Evolutionary conservation across 2,329 filamentous ascomycete genomes (phyloP).

Genomic region (Fonsecaea nubica): DNA sequence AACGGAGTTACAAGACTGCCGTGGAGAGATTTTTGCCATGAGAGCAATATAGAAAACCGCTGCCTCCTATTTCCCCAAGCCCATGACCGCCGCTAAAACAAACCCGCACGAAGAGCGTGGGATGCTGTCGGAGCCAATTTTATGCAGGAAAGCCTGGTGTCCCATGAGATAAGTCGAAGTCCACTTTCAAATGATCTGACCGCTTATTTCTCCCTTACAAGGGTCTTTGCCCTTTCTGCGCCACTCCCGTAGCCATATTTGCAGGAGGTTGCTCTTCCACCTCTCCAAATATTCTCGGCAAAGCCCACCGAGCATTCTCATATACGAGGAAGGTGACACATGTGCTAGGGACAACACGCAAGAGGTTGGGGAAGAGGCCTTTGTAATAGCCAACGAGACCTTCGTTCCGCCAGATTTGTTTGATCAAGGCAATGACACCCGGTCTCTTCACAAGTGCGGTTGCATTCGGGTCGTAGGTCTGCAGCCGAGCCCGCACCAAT

Average conservation of each 20-base stretch:
- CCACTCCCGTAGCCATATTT: constrained; percentile 7
- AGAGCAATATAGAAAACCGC: not conserved
- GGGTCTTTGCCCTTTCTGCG: constrained; percentile 21
- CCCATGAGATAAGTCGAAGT: not conserved
- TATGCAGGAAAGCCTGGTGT: constrained; percentile 14
- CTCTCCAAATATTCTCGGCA: constrained; percentile 36
- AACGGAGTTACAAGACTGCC: not conserved
- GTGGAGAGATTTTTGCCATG: not conserved
- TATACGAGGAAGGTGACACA: constrained; percentile 98
- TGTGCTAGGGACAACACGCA: constrained; percentile 89
- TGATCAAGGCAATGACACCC: constrained; percentile 73
- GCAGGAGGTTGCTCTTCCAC: constrained; percentile 8
- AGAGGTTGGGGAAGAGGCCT: constrained; percentile 84
- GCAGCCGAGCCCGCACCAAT: constrained; percentile 83
- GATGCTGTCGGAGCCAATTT: constrained; percentile 3
- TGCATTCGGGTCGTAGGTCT: constrained; percentile 71
- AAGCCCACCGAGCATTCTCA: constrained; percentile 78
- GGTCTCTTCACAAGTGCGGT: constrained; percentile 25
- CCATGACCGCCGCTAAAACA: not conserved
- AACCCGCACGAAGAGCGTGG: constrained; percentile 2
- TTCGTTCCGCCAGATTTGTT: constrained; percentile 78
- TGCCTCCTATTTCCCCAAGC: not conserved
- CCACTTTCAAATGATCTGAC: constrained; percentile 2
- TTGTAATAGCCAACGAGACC: constrained; percentile 87
- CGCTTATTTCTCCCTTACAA: constrained; percentile 18